Conservation (phyloP, 2,329 filamentous ascomycete genomes). For the Colletotrichum gigasporum region DNA sequence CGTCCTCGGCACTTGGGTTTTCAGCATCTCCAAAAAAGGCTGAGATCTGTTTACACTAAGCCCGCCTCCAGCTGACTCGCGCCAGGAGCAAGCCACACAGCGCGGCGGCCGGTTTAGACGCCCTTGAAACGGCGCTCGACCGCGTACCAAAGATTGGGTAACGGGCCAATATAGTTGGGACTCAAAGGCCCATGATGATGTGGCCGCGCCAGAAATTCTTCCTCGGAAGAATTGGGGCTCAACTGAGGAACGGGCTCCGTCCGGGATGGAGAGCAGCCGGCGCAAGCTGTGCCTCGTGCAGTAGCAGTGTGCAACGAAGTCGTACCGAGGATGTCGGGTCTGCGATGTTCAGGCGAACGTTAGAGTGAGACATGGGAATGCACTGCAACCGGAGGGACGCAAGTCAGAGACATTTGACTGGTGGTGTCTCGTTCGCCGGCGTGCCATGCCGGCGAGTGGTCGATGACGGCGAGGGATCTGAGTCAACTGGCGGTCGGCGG, state of each 20-base stretch:
- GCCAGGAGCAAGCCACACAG: constrained; percentile 5
- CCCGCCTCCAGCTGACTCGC: constrained; percentile 4
- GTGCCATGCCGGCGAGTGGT: constrained; percentile 18
- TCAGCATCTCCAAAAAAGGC: constrained; percentile 3
- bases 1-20: constrained; percentile 18
- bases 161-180: background rate
- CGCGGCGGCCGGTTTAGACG: background rate
- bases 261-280: background rate
- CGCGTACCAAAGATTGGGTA: background rate
- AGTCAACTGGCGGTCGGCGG: constrained; percentile 25
- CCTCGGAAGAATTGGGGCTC: background rate
- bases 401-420: constrained; percentile 11
- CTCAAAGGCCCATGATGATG: background rate
- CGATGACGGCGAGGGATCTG: constrained; percentile 21
- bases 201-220: background rate
- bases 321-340: no score
- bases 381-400: constrained; percentile 3
- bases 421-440: constrained; percentile 17
- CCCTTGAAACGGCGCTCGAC: constrained; percentile 15
- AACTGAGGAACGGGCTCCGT: background rate
- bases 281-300: background rate
- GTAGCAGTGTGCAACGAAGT: background rate
- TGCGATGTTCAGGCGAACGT: background rate
- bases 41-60: background rate
- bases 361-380: constrained; percentile 4